phyloP scores from a whole-genome alignment of 495 filamentous ascomycete genomes.

The Aspergillus sclerotioniger region DNA sequence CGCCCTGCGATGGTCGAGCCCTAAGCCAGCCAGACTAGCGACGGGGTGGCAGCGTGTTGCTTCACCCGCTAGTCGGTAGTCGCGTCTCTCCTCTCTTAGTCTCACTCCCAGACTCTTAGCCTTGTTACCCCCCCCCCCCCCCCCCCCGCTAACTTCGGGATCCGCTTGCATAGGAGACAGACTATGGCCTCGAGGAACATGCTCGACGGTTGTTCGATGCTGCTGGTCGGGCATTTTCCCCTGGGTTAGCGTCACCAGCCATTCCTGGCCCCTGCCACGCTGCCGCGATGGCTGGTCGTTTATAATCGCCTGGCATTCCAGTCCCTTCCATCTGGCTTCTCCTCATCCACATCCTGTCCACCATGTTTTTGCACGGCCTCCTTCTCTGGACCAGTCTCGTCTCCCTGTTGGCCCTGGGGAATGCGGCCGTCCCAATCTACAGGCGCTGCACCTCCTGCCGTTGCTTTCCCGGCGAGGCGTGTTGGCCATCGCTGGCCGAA shows the following conservation, averaged over 20 bases:
- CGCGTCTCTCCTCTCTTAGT: too few relatives aligned
- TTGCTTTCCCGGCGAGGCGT: conserved; percentile 12
- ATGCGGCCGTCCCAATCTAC: neutral
- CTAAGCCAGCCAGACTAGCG: too few relatives aligned
- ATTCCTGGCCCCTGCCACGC: neutral
- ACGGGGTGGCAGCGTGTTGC: too few relatives aligned
- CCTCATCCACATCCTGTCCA: neutral
- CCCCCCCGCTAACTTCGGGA: too few relatives aligned
- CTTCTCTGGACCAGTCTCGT: neutral
- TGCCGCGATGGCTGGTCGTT: neutral
- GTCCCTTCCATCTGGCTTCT: neutral
- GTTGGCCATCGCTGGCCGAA: conserved; percentile 15
- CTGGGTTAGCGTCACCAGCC: neutral
- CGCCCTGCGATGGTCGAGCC: too few relatives aligned
- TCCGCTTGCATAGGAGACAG: too few relatives aligned
- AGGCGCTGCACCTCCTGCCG: neutral
- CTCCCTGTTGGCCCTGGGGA: neutral
- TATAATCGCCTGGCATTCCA: neutral
- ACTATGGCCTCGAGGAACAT: too few relatives aligned
- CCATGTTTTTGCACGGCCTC: neutral
- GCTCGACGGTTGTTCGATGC: too few relatives aligned
- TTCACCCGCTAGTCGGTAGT: too few relatives aligned
- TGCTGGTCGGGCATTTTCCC: neutral
- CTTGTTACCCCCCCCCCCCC: too few relatives aligned
- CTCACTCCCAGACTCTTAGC: too few relatives aligned